A percentile compares a stretch with the other conserved stretches of the same genome.
These are phyloP conservation scores for Yamadazyma akitaensis DNA, from an alignment of 805 yeast genomes.

Conservation along the genomic window DNA sequence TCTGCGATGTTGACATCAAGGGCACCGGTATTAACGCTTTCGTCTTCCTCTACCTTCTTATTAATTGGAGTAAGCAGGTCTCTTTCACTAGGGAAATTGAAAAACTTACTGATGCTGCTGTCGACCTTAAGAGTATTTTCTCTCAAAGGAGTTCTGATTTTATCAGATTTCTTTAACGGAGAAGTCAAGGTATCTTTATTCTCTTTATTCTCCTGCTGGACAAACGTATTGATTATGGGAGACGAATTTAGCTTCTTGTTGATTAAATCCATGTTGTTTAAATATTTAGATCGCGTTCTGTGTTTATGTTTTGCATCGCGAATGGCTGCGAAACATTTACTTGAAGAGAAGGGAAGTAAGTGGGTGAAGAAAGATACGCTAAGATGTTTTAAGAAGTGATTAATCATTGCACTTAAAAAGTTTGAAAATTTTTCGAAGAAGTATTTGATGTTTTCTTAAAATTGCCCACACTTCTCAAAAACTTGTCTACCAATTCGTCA, in stretches of 20 bases:
- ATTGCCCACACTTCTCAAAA: too few species aligned
- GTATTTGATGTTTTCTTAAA: too few species aligned
- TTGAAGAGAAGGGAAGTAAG: background rate
- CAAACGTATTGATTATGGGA: constrained; percentile 1
- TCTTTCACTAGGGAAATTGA: constrained; percentile 6
- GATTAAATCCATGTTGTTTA: constrained; percentile 2
- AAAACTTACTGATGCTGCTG: constrained; percentile 6
- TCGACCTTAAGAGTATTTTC: constrained; percentile 2
- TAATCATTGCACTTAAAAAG: too few species aligned
- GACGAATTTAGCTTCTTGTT: constrained; percentile 7
- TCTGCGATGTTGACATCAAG: background rate
- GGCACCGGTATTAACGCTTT: background rate
- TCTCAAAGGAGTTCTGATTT: constrained; percentile 5
- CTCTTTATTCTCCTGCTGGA: constrained; percentile 7
- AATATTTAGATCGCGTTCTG: background rate
- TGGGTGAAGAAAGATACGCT: background rate
- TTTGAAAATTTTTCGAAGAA: too few species aligned
- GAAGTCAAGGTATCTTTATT: constrained; percentile 6
- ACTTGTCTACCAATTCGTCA: too few species aligned
- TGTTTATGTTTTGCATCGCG: background rate
- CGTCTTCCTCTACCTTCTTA: background rate
- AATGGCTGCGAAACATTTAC: background rate
- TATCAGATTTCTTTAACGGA: constrained; percentile 5
- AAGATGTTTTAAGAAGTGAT: too few species aligned
- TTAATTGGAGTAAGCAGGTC: constrained; percentile 1